Evolutionary conservation across 306 rosid genomes (phyloP), one percentile per base, ranked within the genome.

Genomic region (Nissolia schottii): DNA sequence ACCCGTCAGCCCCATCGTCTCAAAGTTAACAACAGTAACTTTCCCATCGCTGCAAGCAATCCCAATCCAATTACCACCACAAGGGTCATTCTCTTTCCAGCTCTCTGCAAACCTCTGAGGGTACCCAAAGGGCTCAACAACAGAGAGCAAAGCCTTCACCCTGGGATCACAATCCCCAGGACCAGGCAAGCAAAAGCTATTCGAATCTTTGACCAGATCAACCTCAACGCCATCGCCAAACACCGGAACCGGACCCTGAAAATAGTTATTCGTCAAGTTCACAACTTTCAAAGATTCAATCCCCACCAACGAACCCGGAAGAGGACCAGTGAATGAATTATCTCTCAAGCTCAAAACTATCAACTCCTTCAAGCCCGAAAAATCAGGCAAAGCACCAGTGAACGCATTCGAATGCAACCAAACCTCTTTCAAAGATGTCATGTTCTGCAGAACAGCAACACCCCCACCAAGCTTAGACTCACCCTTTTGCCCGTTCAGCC

Each of bases 51-150:
- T 78, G 77, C 96, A 92, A 15, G 86, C 34, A 46, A 92, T 81
- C 63, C 98, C 98, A 57, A 88, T 38, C 98, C 96, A 92, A 81
- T 82, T n/a, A n/a, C n/a, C 62, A 11, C 1, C 79, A 76, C 98
- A 92, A 2, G 96, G 93, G 66, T 90, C 79, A 79, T 92, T 90
- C 43, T 88, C 87, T 79, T 83, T 88, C 98, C 98, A 92, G 76
- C 73, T 74, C 70, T 81, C 85, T 0, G 91, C 93, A 71, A 92
- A 86, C 79, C 67, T 87, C 16, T n/a, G 81, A 23, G 96, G 98
- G 81, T 88, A 92, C 24, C 74, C 86, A 89, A 90, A 76, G 23
- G 12, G 45, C 70, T 83, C 63, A 29, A 77, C 87, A 64, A 88
- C 65, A 19, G 75, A 75, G 73, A 92, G 96, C 71, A 92, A 73